Percentiles rank a stretch among this genome's conserved stretches.
phyloP scores from a whole-genome alignment of 495 filamentous ascomycete species.

The Hypoxylon lienhwacheense region DNA sequence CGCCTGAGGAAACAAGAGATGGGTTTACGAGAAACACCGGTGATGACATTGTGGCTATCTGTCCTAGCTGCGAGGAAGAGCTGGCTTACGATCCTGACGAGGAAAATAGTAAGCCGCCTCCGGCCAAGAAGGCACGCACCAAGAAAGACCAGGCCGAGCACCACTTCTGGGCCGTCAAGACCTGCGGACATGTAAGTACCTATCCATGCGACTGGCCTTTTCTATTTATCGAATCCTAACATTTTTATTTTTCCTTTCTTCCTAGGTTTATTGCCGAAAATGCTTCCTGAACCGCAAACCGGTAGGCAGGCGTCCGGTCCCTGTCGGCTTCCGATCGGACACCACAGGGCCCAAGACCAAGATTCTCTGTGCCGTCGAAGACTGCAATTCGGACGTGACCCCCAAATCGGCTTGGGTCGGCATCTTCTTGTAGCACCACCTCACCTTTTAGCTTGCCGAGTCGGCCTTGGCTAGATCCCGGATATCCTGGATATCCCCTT shows the following conservation, averaged over 20 bases:
- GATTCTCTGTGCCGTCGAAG: slow-evolving; percentile 48
- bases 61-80: slow-evolving; percentile 51
- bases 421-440: slow-evolving; percentile 39
- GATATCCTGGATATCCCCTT: slow-evolving; percentile 7
- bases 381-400: slow-evolving; percentile 44
- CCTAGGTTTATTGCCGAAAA: slow-evolving; percentile 51
- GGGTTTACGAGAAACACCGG: slow-evolving; percentile 50
- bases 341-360: slow-evolving; percentile 31
- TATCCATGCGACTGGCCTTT: background rate
- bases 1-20: slow-evolving; percentile 39
- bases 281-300: slow-evolving; percentile 48
- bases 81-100: slow-evolving; percentile 48
- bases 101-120: slow-evolving; percentile 28
- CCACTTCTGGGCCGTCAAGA: slow-evolving; percentile 54
- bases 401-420: slow-evolving; percentile 50
- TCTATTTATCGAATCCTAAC: slow-evolving; percentile 2
- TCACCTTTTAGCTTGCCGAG: background rate
- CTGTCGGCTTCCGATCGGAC: slow-evolving; percentile 30
- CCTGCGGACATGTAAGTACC: slow-evolving; percentile 51
- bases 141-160: slow-evolving; percentile 51
- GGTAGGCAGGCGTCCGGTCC: slow-evolving; percentile 16
- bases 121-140: slow-evolving; percentile 42
- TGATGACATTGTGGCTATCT: slow-evolving; percentile 46
- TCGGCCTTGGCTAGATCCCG: background rate
- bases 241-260: too few relatives aligned